These are phyloP conservation scores for Saccharomycopsis fermentans DNA, from an alignment of 805 yeast species.

Conservation along the genomic window DNA sequence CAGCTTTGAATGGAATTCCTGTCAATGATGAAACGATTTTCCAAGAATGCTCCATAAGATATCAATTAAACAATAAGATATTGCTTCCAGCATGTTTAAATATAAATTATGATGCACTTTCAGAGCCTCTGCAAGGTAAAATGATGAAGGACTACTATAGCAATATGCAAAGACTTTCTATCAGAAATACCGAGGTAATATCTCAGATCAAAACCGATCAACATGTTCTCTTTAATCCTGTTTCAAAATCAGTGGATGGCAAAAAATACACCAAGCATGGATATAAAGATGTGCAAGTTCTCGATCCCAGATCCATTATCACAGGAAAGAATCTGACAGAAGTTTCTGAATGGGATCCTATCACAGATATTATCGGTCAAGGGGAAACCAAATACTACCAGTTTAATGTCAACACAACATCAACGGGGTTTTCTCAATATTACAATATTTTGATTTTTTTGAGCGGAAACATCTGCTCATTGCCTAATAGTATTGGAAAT, in stretches of 20 bases:
- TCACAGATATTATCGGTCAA: slow-evolving; percentile 24
- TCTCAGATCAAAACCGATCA: background rate
- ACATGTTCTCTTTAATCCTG: background rate
- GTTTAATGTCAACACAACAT: slow-evolving; percentile 34
- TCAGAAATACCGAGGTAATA: background rate
- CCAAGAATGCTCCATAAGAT: background rate
- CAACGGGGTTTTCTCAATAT: slow-evolving; percentile 34
- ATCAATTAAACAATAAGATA: background rate
- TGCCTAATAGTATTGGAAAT: slow-evolving; percentile 20
- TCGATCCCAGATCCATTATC: slow-evolving; percentile 6
- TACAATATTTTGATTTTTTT: slow-evolving; percentile 39
- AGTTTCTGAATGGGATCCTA: slow-evolving; percentile 22
- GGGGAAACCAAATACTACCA: slow-evolving; percentile 33
- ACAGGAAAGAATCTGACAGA: slow-evolving; percentile 11
- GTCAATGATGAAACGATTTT: background rate
- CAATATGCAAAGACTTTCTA: background rate
- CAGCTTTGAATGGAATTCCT: background rate
- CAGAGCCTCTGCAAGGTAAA: background rate
- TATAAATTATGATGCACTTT: background rate
- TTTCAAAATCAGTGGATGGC: background rate
- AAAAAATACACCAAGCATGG: slow-evolving; percentile 1
- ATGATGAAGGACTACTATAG: background rate
- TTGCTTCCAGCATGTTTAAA: background rate
- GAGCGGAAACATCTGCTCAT: slow-evolving; percentile 40
- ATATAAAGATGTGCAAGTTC: slow-evolving; percentile 6